Evolutionary conservation across 208 protist genomes (phyloP), one percentile per base, ranked within the genome.

Genomic region (Leptomonas seymouri): DNA sequence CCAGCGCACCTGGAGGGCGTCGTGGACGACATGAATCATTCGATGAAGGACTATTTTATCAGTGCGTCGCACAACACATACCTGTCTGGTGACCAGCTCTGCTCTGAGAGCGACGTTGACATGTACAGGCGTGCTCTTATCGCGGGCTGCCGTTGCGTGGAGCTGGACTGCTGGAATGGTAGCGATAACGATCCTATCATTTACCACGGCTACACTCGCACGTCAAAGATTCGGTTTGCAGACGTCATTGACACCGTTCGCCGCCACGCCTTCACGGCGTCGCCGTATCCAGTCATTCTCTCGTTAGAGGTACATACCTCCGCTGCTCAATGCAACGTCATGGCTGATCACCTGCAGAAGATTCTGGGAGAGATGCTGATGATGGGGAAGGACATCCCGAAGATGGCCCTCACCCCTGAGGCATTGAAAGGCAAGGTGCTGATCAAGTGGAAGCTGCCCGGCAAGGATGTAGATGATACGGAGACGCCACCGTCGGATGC

Each of bases 21-120:
- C 28, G 48, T 72, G 25, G 80, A 96, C 11, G 86, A 96, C 82
- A 98, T 98, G 94, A 84, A 54, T 25, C 81, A 81, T 12, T 87
- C 93, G 48, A 62, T 98, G 30, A 72, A 74, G 18, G 59, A 93
- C 44, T 98, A 98, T 81, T 98, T 85, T 68, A 95, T 98, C 67
- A 86, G 85, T 60, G 89, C 85, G 21, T 98, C 91, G 14, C 97
- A 99, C 76, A 99, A 99, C 80, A 98, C 98, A 0, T 99, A 98
- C 70, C 74, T 99, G 6, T 86, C 83, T 9, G 95, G 94, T 18
- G 82, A 98, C 81, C 98, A 99, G 83, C 66, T 99, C 25, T 65
- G 57, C 44, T 80, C 76, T 21, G 61, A 62, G 20, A 85, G 80
- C 31, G 66, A 76, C 34, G 50, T 81, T 4, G 76, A 89, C 18